Percentiles rank a stretch among this genome's conserved stretches.
Conservation (phyloP, 2,329 filamentous ascomycete species). For the Colletotrichum tropicale region DNA sequence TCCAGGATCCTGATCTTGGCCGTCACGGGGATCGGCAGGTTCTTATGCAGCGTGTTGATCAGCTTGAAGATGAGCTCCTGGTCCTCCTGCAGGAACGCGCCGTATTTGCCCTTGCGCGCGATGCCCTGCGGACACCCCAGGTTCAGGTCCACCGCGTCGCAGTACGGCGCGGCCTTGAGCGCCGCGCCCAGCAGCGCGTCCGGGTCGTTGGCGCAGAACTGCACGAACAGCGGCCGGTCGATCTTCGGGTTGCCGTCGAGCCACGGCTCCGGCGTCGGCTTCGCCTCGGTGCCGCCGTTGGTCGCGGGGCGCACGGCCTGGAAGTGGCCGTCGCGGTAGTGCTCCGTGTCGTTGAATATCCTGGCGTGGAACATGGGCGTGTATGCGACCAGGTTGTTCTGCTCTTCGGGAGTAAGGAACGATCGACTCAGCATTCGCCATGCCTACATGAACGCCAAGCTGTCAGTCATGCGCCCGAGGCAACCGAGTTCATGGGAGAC, state of each 20-base stretch:
- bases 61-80: constrained; percentile 82
- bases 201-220: constrained; percentile 93
- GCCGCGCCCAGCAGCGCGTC: constrained; percentile 82
- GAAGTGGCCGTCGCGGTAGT: constrained; percentile 82
- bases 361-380: constrained; percentile 96
- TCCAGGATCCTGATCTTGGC: constrained; percentile 94
- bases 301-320: constrained; percentile 60
- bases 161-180: constrained; percentile 79
- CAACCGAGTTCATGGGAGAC: neutral
- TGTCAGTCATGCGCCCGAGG: neutral
- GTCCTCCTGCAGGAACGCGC: constrained; percentile 93
- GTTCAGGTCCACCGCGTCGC: constrained; percentile 95
- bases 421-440: constrained; percentile 97
- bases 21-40: constrained; percentile 84
- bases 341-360: constrained; percentile 77
- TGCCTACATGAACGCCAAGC: constrained; percentile 59
- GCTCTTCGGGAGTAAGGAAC: constrained; percentile 74
- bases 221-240: constrained; percentile 91
- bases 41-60: constrained; percentile 80
- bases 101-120: constrained; percentile 87
- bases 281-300: constrained; percentile 10
- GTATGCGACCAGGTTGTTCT: constrained; percentile 78
- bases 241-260: constrained; percentile 86
- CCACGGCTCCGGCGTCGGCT: constrained; percentile 45
- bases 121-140: constrained; percentile 97